These are phyloP conservation scores for Saturnispora mendoncae DNA, from an alignment of 805 yeast genomes.

Conservation along the genomic window DNA sequence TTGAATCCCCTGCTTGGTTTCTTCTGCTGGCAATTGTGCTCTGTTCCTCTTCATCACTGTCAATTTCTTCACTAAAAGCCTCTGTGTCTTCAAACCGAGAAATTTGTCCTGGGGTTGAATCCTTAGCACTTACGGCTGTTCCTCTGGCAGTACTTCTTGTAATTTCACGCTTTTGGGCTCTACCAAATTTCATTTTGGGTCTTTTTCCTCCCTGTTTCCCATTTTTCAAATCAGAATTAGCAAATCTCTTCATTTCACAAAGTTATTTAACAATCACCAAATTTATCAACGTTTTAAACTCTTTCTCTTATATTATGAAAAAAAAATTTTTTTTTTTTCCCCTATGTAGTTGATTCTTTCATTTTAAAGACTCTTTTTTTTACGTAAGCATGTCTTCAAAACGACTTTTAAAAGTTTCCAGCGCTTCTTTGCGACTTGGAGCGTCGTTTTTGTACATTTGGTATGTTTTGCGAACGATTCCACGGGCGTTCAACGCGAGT, in stretches of 20 bases:
- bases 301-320: no score
- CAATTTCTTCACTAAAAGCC: constrained; percentile 22
- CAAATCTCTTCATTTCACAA: neutral
- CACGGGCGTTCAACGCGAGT: constrained; percentile 89
- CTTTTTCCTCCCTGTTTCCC: constrained; percentile 2
- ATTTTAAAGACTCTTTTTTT: no score
- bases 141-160: constrained; percentile 40
- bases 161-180: constrained; percentile 52
- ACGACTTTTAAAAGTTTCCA: no score
- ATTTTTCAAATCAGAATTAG: neutral
- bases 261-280: neutral
- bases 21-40: constrained; percentile 16
- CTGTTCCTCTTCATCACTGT: constrained; percentile 10
- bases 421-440: constrained; percentile 23
- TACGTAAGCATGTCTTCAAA: no score
- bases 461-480: constrained; percentile 72
- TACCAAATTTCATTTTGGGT: constrained; percentile 37
- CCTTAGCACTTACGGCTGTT: neutral
- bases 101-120: no score
- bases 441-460: constrained; percentile 54
- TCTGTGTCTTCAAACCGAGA: neutral
- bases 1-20: constrained; percentile 17
- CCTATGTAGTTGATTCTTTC: no score
- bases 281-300: no score
- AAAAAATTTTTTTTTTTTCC: neutral